phyloP scores from a whole-genome alignment of 2,329 filamentous ascomycete species.

The Mycocentrospora acerina region DNA sequence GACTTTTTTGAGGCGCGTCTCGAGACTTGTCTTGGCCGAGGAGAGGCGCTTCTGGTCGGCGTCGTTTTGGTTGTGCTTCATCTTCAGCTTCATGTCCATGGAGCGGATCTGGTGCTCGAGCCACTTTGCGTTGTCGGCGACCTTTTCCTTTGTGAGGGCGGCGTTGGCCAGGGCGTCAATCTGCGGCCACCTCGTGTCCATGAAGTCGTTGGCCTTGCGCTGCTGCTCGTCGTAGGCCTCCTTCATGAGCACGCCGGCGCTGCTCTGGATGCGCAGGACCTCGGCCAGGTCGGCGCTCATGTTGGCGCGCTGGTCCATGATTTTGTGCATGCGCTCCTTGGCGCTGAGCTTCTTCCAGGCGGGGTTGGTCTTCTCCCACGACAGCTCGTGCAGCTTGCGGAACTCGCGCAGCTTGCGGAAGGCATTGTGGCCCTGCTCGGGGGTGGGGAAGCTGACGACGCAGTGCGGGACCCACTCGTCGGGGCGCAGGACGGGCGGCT shows the following conservation, averaged over 20 bases:
- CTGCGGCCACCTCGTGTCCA: slow-evolving; percentile 28
- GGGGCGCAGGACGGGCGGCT: slow-evolving; percentile 59
- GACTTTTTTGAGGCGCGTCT: slow-evolving; percentile 23
- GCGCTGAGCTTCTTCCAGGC: slow-evolving; percentile 48
- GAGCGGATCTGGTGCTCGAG: slow-evolving; percentile 28
- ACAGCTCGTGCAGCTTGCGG: slow-evolving; percentile 58
- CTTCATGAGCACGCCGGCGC: slow-evolving; percentile 28
- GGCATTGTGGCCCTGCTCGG: slow-evolving; percentile 53
- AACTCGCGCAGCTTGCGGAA: slow-evolving; percentile 63
- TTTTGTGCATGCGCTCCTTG: slow-evolving; percentile 53
- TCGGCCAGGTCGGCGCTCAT: slow-evolving; percentile 61
- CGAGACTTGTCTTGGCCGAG: slow-evolving; percentile 21
- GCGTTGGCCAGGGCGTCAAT: slow-evolving; percentile 24
- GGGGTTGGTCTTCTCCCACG: slow-evolving; percentile 47
- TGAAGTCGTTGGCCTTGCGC: slow-evolving; percentile 10
- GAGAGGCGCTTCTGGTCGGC: slow-evolving; percentile 27
- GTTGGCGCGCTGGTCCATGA: slow-evolving; percentile 68
- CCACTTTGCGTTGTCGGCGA: slow-evolving; percentile 24
- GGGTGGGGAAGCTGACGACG: slow-evolving; percentile 57
- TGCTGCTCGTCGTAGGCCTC: slow-evolving; percentile 17
- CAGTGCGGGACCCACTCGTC: slow-evolving; percentile 65
- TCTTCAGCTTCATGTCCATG: slow-evolving; percentile 23
- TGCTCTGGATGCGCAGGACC: slow-evolving; percentile 54
- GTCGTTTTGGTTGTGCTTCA: slow-evolving; percentile 29
- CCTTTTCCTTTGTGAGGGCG: slow-evolving; percentile 12